Conservation (phyloP, 2,329 filamentous ascomycete genomes). For the Pseudogymnoascus sp. region DNA sequence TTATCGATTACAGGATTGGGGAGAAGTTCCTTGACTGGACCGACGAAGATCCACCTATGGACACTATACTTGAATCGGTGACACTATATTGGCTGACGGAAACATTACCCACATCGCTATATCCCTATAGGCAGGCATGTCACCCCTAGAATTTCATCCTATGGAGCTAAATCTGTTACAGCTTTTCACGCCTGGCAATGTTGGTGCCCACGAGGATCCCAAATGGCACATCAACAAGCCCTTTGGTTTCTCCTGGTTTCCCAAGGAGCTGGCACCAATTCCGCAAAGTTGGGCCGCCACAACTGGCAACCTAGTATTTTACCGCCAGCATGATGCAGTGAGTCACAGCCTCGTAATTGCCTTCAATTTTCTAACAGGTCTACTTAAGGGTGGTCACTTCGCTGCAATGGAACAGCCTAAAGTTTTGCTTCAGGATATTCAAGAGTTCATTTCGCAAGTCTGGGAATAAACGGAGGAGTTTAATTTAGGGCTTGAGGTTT, state of each 20-base stretch:
- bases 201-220: too few relatives aligned
- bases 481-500: too few relatives aligned
- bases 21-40: too few relatives aligned
- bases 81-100: slow-evolving; percentile 34
- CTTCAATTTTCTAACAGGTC: too few relatives aligned
- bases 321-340: slow-evolving; percentile 25
- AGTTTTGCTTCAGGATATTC: slow-evolving; percentile 36
- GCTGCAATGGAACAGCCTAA: slow-evolving; percentile 40
- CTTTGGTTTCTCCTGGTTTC: slow-evolving; percentile 40
- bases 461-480: slow-evolving; percentile 19
- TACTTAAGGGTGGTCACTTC: slow-evolving; percentile 44
- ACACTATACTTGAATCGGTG: slow-evolving; percentile 10
- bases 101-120: slow-evolving; percentile 31
- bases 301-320: slow-evolving; percentile 34
- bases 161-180: too few relatives aligned
- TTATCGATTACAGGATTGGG: neutral
- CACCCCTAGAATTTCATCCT: too few relatives aligned
- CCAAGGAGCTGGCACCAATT: slow-evolving; percentile 33
- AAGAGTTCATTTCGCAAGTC: slow-evolving; percentile 34
- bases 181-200: too few relatives aligned
- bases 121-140: slow-evolving; percentile 23
- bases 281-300: slow-evolving; percentile 32
- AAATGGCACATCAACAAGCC: slow-evolving; percentile 36
- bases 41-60: too few relatives aligned
- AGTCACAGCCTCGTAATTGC: too few relatives aligned